Conservation (phyloP, 208 protist genomes). For the Leishmania amazonensis region DNA sequence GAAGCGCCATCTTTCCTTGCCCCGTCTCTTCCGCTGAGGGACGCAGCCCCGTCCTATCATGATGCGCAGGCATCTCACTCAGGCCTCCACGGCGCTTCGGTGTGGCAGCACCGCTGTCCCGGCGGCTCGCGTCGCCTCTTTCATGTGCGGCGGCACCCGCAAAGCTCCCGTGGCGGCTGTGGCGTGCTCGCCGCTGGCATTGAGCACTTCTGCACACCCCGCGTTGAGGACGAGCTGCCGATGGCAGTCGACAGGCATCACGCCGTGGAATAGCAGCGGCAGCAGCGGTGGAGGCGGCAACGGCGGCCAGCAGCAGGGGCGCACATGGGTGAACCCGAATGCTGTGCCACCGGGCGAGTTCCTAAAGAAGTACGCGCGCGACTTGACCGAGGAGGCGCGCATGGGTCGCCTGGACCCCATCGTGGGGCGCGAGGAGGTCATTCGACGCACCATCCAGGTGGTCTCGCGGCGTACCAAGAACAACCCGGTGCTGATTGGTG, state of each 20-base stretch:
- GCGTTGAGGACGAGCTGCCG: conserved; percentile 4
- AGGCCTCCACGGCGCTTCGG: conserved; percentile 12
- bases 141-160: not conserved
- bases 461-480: conserved; percentile 98
- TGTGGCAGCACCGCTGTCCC: not conserved
- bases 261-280: conserved; percentile 53
- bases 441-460: conserved; percentile 97
- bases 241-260: conserved; percentile 35
- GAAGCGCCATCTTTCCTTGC: not conserved
- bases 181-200: not conserved
- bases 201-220: not conserved
- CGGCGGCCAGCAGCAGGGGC: conserved; percentile 60
- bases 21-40: not conserved
- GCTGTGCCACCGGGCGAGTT: conserved; percentile 88
- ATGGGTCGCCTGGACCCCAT: conserved; percentile 97
- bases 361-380: conserved; percentile 96
- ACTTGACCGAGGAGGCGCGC: conserved; percentile 94
- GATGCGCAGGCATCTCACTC: conserved; percentile 13
- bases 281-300: conserved; percentile 22
- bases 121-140: not conserved
- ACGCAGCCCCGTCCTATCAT: not conserved
- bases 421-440: conserved; percentile 99
- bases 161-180: not conserved
- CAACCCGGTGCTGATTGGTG: conserved; percentile 99
- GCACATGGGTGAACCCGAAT: conserved; percentile 87